A percentile compares a stretch with the other conserved stretches of the same genome.
These are phyloP conservation scores for Eutypa lata DNA, from an alignment of 2,329 filamentous ascomycete species.

Conservation along the genomic window DNA sequence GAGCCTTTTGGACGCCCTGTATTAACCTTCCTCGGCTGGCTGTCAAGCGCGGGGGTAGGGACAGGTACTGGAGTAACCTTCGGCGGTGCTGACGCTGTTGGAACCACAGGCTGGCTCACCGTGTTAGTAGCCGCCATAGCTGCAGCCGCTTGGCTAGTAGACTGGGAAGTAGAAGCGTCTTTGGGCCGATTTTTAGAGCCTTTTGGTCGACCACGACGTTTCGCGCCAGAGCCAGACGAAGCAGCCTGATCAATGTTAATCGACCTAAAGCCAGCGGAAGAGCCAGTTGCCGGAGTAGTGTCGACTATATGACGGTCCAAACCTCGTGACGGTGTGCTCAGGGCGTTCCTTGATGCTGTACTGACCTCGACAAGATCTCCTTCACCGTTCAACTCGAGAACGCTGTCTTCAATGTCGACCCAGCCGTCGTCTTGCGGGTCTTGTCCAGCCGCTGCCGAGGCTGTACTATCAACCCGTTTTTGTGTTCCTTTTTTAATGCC, in stretches of 20 bases:
- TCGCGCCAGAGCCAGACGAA: slow-evolving; percentile 25
- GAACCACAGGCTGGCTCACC: slow-evolving; percentile 5
- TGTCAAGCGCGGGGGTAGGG: slow-evolving; percentile 22
- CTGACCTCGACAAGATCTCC: slow-evolving; percentile 24
- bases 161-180: slow-evolving; percentile 23
- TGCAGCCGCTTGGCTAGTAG: slow-evolving; percentile 16
- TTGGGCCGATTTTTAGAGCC: slow-evolving; percentile 50
- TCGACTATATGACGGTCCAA: slow-evolving; percentile 12
- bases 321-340: slow-evolving; percentile 19
- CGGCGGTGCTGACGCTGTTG: slow-evolving; percentile 18
- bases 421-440: slow-evolving; percentile 38
- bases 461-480: slow-evolving; percentile 19
- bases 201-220: slow-evolving; percentile 47
- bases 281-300: slow-evolving; percentile 21
- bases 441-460: slow-evolving; percentile 10
- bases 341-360: slow-evolving; percentile 15
- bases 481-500: slow-evolving; percentile 45
- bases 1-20: slow-evolving; percentile 36
- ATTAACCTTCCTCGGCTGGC: slow-evolving; percentile 25
- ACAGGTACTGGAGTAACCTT: slow-evolving; percentile 28
- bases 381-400: slow-evolving; percentile 26
- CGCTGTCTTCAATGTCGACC: slow-evolving; percentile 42
- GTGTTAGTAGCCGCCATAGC: slow-evolving; percentile 3
- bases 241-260: slow-evolving; percentile 26
- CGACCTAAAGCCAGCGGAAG: slow-evolving; percentile 26